Evolutionary conservation across 2,329 filamentous ascomycete genomes (phyloP).

Genomic region (Cladosporium oxysporum): DNA sequence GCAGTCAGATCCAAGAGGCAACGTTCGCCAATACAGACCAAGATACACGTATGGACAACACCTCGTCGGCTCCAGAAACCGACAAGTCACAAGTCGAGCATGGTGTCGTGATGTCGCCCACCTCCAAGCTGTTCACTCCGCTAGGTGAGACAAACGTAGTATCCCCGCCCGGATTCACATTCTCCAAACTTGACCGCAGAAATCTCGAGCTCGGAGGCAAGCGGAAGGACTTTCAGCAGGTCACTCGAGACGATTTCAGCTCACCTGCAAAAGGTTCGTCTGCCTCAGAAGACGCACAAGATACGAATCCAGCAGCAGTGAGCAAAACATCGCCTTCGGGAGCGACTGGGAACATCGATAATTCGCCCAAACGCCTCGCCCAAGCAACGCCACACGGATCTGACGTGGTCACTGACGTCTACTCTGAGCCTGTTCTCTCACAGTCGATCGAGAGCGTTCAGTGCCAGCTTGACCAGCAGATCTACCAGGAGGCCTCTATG

Average conservation of each 20-base stretch:
- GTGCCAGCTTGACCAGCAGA: conserved; percentile 1
- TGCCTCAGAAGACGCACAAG: not conserved
- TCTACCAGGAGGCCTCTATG: not conserved
- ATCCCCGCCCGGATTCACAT: not conserved
- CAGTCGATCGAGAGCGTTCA: not conserved
- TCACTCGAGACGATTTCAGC: not conserved
- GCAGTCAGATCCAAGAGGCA: not conserved
- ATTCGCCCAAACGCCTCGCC: not conserved
- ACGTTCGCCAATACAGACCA: no score
- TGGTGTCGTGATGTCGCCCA: not conserved
- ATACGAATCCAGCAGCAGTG: not conserved
- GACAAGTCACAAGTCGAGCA: not conserved
- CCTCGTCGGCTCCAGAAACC: not conserved
- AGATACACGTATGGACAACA: not conserved
- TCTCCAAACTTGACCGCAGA: not conserved
- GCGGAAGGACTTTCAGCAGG: not conserved
- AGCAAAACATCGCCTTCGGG: not conserved
- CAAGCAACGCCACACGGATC: not conserved
- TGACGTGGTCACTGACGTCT: not conserved
- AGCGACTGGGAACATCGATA: not conserved
- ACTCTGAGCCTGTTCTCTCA: not conserved
- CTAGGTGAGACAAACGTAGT: not conserved
- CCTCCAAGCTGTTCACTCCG: not conserved
- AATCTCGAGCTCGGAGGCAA: not conserved
- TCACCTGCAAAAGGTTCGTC: not conserved